Conservation (phyloP, 345 rosid genomes). For the Pistacia integerrima region DNA sequence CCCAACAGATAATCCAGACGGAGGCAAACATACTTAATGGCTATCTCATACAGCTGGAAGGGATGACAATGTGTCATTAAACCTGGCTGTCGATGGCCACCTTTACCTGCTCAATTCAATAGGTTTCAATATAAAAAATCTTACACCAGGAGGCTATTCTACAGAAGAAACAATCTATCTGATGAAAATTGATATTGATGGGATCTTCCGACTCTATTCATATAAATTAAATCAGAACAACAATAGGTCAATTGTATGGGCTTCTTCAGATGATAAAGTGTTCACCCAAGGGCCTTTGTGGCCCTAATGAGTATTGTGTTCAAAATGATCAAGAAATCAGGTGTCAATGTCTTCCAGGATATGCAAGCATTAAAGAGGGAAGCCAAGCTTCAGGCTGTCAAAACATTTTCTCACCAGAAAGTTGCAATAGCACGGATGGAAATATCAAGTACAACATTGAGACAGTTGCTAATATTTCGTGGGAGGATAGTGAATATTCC, state of each 20-base stretch:
- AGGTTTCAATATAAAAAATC: neutral
- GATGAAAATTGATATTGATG: constrained; percentile 20
- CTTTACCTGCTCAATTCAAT: constrained; percentile 11
- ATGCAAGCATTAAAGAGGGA: neutral
- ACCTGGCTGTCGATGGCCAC: neutral
- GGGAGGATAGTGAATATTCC: neutral
- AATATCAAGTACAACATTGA: neutral
- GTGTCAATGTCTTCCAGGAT: constrained; percentile 27
- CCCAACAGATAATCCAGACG: too few relatives aligned
- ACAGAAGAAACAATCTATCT: neutral
- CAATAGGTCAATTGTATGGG: neutral
- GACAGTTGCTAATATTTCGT: neutral
- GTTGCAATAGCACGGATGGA: neutral
- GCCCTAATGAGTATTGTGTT: neutral
- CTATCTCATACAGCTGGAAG: too few relatives aligned
- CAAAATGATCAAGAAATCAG: neutral
- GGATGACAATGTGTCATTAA: constrained; percentile 17
- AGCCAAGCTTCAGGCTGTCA: constrained; percentile 11
- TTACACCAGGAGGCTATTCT: constrained; percentile 8
- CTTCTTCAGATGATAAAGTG: neutral
- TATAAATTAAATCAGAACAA: neutral
- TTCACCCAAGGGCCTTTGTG: neutral
- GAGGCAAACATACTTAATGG: too few relatives aligned
- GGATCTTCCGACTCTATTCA: constrained; percentile 26
- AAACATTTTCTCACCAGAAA: neutral